phyloP scores from a whole-genome alignment of 352 stramenopile genomes.

The Pythium apleroticum region DNA sequence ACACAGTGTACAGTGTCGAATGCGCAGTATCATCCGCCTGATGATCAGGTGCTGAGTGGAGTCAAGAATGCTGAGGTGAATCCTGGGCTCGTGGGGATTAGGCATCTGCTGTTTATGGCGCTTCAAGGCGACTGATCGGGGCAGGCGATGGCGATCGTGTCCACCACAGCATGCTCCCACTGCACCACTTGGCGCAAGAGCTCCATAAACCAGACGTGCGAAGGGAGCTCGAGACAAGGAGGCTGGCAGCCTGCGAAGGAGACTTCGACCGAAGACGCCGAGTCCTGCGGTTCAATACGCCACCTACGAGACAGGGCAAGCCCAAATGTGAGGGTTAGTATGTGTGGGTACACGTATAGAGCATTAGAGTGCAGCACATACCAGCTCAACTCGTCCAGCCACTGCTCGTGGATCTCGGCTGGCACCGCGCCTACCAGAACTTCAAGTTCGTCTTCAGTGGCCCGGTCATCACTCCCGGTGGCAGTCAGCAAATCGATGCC shows the following conservation, averaged over 20 bases:
- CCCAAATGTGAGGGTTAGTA: neutral
- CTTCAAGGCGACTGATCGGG: neutral
- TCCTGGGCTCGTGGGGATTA: neutral
- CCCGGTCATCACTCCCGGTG: neutral
- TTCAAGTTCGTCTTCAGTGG: constrained; percentile 2
- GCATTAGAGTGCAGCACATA: neutral
- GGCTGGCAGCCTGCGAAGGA: constrained; percentile 10
- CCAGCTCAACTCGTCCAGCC: constrained; percentile 24
- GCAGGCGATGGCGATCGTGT: constrained; percentile 8
- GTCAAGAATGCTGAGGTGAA: neutral
- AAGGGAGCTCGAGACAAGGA: constrained; percentile 11
- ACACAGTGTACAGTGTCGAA: too few relatives aligned
- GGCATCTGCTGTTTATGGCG: neutral
- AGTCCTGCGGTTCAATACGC: constrained; percentile 6
- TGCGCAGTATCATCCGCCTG: too few relatives aligned
- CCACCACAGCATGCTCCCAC: constrained; percentile 22
- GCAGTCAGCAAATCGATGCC: constrained; percentile 1
- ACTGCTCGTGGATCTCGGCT: constrained; percentile 13
- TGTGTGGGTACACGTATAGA: neutral
- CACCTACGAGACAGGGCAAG: constrained; percentile 6
- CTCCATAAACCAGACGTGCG: constrained; percentile 18
- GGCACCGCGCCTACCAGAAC: constrained; percentile 6
- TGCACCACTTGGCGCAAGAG: constrained; percentile 16
- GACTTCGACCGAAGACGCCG: neutral
- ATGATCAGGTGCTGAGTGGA: too few relatives aligned